Evolutionary conservation across 805 yeast genomes (phyloP), one percentile per base, ranked within the genome.

Genomic region (Ogataea populi-albae): DNA sequence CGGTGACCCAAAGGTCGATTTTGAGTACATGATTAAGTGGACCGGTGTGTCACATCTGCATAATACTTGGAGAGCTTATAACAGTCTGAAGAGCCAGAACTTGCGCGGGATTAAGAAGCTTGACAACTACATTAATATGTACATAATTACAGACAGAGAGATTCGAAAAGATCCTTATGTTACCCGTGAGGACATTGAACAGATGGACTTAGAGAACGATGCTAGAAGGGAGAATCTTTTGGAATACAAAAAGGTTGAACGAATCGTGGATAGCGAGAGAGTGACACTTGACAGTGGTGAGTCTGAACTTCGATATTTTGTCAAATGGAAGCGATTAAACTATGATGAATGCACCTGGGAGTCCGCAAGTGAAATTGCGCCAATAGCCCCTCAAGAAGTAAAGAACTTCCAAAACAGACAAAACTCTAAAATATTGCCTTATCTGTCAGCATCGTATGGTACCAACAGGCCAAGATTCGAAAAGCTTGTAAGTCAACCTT

Each of bases 341-440:
- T 93, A 93, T 55, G 98, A 94, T 61, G 95, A 86, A 50, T 86
- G 96, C 40, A 87, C 98, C 4, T 93, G 98, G 98, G 99, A 93
- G 63, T 76, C 79, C 47, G 97, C 97, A 1, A 81, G 80, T 34
- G 82, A 77, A 45, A 87, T 93, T 47, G 97, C 93, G 2, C 75
- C 77, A 42, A 59, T 84, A 26, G 86, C 95, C 3, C 96, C 96
- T 0, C 75, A 71, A 10, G 86, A 84, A 57, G 97, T 93, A 6
- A 74, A 81, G 35, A 80, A 79, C 47, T 93, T 79, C 57, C 96
- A 91, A 61, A 78, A 71, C 46, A 71, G 98, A 46, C 69, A 77
- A 31, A 82, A 82, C 46, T 85, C 95, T 12, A 88, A 87, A 59
- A 86, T 89, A 26, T 66, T 86, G 32, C 98, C 98, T 1, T 74